Percentiles rank a stretch among this genome's conserved stretches.
Evolutionary conservation across 2,329 filamentous ascomycete species (phyloP).

Genomic region (Paramyrothecium roridum): DNA sequence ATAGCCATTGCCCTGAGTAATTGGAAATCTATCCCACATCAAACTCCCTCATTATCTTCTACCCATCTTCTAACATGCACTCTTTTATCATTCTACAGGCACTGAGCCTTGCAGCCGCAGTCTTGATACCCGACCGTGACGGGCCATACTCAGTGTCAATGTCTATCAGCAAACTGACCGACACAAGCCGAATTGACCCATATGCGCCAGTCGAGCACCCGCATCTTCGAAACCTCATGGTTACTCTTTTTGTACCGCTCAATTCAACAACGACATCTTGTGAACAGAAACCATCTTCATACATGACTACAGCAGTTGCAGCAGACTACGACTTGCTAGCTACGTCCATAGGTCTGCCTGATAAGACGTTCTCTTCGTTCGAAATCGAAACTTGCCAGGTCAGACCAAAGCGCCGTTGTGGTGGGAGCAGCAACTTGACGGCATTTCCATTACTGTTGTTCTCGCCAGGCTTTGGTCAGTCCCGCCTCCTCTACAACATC

Average conservation of each 20-base stretch:
- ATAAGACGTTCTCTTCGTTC: constrained; percentile 22
- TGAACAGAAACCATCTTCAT: constrained; percentile 13
- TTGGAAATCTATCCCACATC: too few species aligned
- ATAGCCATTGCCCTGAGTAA: too few species aligned
- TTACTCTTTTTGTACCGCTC: constrained; percentile 28
- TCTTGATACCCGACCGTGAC: constrained; percentile 21
- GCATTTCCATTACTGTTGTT: constrained; percentile 31
- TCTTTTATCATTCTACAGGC: constrained; percentile 5
- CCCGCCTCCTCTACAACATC: constrained; percentile 38
- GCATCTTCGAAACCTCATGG: constrained; percentile 20
- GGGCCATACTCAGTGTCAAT: constrained; percentile 26
- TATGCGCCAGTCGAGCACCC: constrained; percentile 17
- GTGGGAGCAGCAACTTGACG: constrained; percentile 4
- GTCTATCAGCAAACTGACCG: constrained; percentile 20
- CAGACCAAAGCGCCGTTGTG: background rate
- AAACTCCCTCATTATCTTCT: too few species aligned
- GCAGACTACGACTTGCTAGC: constrained; percentile 22
- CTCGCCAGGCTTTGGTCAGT: constrained; percentile 40
- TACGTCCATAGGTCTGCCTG: constrained; percentile 21
- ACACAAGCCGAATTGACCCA: constrained; percentile 24
- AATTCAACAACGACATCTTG: constrained; percentile 15
- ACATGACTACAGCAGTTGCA: constrained; percentile 30
- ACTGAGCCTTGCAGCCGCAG: constrained; percentile 13
- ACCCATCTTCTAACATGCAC: constrained; percentile 15
- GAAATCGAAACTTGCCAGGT: constrained; percentile 21